phyloP scores from a whole-genome alignment of 495 filamentous ascomycete genomes.

The Entonaema liquescens region DNA sequence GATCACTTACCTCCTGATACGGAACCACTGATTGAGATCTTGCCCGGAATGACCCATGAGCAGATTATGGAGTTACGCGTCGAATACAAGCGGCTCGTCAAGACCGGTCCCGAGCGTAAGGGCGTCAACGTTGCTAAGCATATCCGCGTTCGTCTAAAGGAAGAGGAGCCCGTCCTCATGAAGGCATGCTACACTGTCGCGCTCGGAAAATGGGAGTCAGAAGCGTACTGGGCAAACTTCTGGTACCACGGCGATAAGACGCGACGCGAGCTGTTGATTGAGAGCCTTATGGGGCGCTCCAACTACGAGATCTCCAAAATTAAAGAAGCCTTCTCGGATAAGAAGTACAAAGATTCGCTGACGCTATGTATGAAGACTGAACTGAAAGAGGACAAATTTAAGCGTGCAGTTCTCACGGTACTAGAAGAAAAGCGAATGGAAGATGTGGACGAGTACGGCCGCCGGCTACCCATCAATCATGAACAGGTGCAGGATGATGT shows the following conservation, averaged over 20 bases:
- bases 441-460: constrained; percentile 66
- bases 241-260: constrained; percentile 94
- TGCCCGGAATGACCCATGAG: constrained; percentile 83
- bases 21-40: constrained; percentile 78
- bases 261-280: constrained; percentile 87
- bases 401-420: constrained; percentile 83
- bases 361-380: constrained; percentile 88
- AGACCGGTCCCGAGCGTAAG: constrained; percentile 71
- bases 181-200: constrained; percentile 92
- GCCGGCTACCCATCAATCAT: constrained; percentile 49
- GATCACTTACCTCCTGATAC: constrained; percentile 70
- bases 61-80: constrained; percentile 82
- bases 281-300: constrained; percentile 86
- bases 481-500: constrained; percentile 76
- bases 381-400: constrained; percentile 93
- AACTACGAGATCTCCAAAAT: constrained; percentile 89
- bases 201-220: constrained; percentile 89
- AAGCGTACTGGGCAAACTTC: constrained; percentile 98
- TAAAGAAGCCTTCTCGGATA: constrained; percentile 91
- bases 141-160: constrained; percentile 81
- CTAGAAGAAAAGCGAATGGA: constrained; percentile 85
- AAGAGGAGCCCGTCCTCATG: constrained; percentile 71
- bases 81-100: constrained; percentile 91
- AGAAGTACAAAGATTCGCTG: constrained; percentile 86
- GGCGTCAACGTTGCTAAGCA: constrained; percentile 97